phyloP scores from a whole-genome alignment of 2,329 filamentous ascomycete species.

The Xylaria sp. region DNA sequence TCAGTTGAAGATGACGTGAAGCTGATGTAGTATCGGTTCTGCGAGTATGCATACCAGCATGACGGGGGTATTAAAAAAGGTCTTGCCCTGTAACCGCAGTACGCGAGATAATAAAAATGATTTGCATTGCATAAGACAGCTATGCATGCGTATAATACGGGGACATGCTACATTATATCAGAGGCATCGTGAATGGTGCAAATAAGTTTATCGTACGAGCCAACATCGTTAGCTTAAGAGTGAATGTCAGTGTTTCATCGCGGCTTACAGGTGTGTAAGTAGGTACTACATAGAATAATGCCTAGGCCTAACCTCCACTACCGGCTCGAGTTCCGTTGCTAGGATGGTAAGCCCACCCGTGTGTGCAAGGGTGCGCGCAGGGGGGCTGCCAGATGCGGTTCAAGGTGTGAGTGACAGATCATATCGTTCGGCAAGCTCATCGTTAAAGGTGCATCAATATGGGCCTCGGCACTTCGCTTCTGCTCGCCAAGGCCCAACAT shows the following conservation, averaged over 20 bases:
- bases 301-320: conserved; percentile 18
- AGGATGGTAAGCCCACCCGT: conserved; percentile 26
- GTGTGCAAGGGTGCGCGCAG: conserved; percentile 13
- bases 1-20: conserved; percentile 8
- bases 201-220: conserved; percentile 21
- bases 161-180: conserved; percentile 6
- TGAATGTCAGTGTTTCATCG: conserved; percentile 17
- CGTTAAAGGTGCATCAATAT: background rate
- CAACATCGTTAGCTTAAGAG: conserved; percentile 8
- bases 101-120: conserved; percentile 21
- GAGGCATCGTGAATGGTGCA: conserved; percentile 12
- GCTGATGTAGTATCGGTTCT: background rate
- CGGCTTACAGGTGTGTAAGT: conserved; percentile 11
- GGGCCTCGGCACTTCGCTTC: conserved; percentile 5
- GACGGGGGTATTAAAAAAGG: background rate
- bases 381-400: conserved; percentile 7
- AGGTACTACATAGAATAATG: too few species aligned
- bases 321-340: conserved; percentile 29
- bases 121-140: conserved; percentile 18
- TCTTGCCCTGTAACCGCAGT: conserved; percentile 15
- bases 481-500: conserved; percentile 4
- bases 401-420: conserved; percentile 14
- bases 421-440: conserved; percentile 3
- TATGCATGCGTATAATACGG: conserved; percentile 11
- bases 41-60: background rate